Conservation (phyloP, 1,139 yeast species). For the Entelexis paramagnoliae region DNA sequence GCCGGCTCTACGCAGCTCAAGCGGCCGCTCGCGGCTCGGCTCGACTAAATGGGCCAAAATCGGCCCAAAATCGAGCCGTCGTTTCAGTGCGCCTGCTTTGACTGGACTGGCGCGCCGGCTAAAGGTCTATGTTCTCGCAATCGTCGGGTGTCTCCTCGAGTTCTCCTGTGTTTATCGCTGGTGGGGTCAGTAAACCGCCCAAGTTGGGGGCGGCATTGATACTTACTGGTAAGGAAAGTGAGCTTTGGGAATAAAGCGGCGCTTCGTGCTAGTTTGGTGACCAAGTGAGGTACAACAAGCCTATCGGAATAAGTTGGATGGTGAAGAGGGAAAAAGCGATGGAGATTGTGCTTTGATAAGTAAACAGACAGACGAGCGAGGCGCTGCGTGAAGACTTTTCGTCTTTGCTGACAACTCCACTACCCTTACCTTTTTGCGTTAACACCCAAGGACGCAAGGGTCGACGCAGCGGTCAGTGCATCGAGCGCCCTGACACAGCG, state of each 20-base stretch:
- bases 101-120: neutral
- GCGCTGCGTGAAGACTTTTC: constrained; percentile 7
- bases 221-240: constrained; percentile 20
- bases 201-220: constrained; percentile 3
- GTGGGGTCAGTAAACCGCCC: neutral
- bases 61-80: too few species aligned
- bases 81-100: neutral
- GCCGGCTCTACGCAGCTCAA: too few species aligned
- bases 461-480: neutral
- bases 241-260: constrained; percentile 7
- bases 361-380: constrained; percentile 3
- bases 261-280: constrained; percentile 6
- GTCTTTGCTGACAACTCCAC: neutral
- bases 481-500: constrained; percentile 2
- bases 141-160: too few species aligned
- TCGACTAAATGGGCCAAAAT: too few species aligned
- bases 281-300: constrained; percentile 1
- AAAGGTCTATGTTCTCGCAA: neutral
- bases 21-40: too few species aligned
- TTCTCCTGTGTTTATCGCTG: neutral
- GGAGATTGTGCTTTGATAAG: constrained; percentile 1
- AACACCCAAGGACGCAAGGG: neutral
- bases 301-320: constrained; percentile 3
- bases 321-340: neutral
- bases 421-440: neutral